Evolutionary conservation across 2,329 filamentous ascomycete species (phyloP).

Genomic region (Hypoxylon sp.): DNA sequence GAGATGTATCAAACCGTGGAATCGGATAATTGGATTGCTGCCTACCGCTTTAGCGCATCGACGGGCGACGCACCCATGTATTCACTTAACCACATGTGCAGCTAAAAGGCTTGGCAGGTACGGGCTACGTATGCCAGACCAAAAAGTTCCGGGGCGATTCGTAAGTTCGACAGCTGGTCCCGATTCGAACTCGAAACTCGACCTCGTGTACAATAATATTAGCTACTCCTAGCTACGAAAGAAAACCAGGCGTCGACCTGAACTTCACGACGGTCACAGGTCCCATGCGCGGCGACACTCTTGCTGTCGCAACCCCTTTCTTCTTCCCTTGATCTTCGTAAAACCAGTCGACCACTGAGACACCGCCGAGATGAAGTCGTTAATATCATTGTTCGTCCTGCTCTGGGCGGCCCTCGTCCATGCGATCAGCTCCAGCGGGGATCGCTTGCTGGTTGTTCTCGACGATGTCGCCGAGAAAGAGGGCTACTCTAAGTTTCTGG

Average conservation of each 20-base stretch:
- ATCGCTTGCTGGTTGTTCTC: conserved; percentile 84
- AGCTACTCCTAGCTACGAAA: background rate
- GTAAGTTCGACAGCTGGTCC: conserved; percentile 38
- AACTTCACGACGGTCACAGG: conserved; percentile 14
- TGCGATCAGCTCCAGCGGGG: conserved; percentile 83
- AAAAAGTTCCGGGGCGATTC: conserved; percentile 32
- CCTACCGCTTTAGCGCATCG: conserved; percentile 2
- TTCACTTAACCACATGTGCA: conserved; percentile 3
- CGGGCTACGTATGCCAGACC: conserved; percentile 52
- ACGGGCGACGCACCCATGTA: conserved; percentile 9
- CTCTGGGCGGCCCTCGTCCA: conserved; percentile 74
- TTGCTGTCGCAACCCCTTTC: conserved; percentile 43
- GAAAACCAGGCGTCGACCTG: background rate
- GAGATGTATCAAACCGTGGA: background rate
- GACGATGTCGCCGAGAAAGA: conserved; percentile 86
- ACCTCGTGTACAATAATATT: conserved; percentile 19
- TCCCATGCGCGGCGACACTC: conserved; percentile 46
- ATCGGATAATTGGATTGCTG: conserved; percentile 19
- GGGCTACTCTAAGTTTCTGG: conserved; percentile 84
- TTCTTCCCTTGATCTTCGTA: conserved; percentile 38
- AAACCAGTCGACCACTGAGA: conserved; percentile 38
- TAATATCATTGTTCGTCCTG: conserved; percentile 77
- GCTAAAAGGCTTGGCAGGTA: conserved; percentile 48
- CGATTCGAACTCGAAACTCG: conserved; percentile 18
- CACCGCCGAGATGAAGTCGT: conserved; percentile 75